Percentiles rank a stretch among this genome's conserved stretches.
Conservation (phyloP, 805 yeast species). For the Debaryomyces prosopidis region DNA sequence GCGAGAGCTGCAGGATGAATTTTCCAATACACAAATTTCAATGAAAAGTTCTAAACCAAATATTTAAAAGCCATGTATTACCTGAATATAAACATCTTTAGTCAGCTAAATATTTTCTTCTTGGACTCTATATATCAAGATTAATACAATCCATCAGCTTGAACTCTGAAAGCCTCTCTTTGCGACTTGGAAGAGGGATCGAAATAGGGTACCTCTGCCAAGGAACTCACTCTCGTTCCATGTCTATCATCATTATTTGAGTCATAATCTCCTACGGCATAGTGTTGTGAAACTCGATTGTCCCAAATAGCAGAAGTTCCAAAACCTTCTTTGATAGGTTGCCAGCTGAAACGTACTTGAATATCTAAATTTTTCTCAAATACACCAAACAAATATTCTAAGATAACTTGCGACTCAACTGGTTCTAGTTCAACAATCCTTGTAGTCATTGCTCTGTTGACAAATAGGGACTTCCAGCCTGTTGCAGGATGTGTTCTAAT, state of each 20-base stretch:
- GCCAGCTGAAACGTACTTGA: conserved; percentile 57
- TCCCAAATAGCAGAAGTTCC: conserved; percentile 63
- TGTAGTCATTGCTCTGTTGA: conserved; percentile 51
- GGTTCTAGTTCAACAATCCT: conserved; percentile 54
- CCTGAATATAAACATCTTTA: too few relatives aligned
- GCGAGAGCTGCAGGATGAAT: too few relatives aligned
- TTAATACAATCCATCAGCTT: too few relatives aligned
- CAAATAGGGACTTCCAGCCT: conserved; percentile 59
- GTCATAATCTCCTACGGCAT: conserved; percentile 54
- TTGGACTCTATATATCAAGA: too few relatives aligned
- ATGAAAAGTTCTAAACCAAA: too few relatives aligned
- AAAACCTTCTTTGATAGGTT: conserved; percentile 36
- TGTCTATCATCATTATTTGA: conserved; percentile 46
- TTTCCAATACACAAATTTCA: too few relatives aligned
- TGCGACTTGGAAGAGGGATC: conserved; percentile 52
- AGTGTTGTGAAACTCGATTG: conserved; percentile 55
- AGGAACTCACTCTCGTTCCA: conserved; percentile 50
- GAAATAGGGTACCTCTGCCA: conserved; percentile 55
- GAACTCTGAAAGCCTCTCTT: conserved; percentile 54
- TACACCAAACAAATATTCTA: conserved; percentile 46
- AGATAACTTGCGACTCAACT: conserved; percentile 49
- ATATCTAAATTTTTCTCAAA: conserved; percentile 54
- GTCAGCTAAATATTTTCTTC: too few relatives aligned
- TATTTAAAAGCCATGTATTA: too few relatives aligned
- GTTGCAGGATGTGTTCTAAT: conserved; percentile 67